phyloP scores from a whole-genome alignment of 1,284 basidiomycete genomes.

The Sporisorium exsertum region DNA sequence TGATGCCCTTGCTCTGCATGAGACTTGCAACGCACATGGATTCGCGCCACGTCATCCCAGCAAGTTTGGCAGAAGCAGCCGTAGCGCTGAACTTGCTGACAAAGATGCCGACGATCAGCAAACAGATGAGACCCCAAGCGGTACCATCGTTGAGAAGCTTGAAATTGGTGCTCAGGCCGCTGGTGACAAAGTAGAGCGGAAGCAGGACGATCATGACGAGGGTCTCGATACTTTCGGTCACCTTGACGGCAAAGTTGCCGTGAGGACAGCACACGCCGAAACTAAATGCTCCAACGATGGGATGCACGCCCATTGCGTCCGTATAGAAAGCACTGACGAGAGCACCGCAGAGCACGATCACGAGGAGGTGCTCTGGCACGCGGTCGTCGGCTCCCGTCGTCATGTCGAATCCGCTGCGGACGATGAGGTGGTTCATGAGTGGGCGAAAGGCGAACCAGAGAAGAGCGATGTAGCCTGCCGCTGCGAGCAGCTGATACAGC shows the following conservation, averaged over 20 bases:
- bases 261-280: slow-evolving; percentile 55
- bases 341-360: slow-evolving; percentile 43
- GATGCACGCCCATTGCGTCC: slow-evolving; percentile 51
- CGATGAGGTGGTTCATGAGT: slow-evolving; percentile 40
- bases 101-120: slow-evolving; percentile 53
- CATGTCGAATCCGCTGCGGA: slow-evolving; percentile 44
- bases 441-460: slow-evolving; percentile 52
- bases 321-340: slow-evolving; percentile 52
- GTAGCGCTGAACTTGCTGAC: slow-evolving; percentile 53
- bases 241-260: slow-evolving; percentile 49
- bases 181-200: slow-evolving; percentile 55
- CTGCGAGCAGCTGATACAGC: slow-evolving; percentile 51
- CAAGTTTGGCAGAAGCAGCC: slow-evolving; percentile 33
- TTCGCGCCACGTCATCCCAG: slow-evolving; percentile 52
- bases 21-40: slow-evolving; percentile 49
- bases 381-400: slow-evolving; percentile 30
- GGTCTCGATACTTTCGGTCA: slow-evolving; percentile 55
- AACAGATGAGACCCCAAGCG: slow-evolving; percentile 50
- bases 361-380: slow-evolving; percentile 46
- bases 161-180: slow-evolving; percentile 52
- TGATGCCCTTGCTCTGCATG: slow-evolving; percentile 58
- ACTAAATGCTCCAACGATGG: slow-evolving; percentile 53
- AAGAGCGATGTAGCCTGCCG: slow-evolving; percentile 41
- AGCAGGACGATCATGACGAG: slow-evolving; percentile 47
- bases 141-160: slow-evolving; percentile 47